Evolutionary conservation across 805 yeast genomes (phyloP).

Genomic region (Kuraishia hungarica): DNA sequence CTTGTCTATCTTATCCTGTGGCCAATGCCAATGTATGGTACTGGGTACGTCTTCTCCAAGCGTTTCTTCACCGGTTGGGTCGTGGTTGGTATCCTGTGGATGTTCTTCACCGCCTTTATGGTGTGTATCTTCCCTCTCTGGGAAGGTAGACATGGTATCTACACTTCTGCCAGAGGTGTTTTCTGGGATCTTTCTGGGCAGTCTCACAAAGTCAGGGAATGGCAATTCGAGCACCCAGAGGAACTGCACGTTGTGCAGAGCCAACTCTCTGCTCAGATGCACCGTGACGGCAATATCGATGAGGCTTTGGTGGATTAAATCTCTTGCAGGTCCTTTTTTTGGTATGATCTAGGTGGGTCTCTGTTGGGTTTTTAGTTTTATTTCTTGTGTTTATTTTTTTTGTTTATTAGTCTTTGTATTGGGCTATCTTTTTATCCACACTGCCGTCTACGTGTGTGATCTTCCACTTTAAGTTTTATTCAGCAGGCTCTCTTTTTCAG

Average conservation of each 20-base stretch:
- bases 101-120: slow-evolving; percentile 54
- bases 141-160: slow-evolving; percentile 67
- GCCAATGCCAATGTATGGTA: slow-evolving; percentile 96
- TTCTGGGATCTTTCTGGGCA: slow-evolving; percentile 85
- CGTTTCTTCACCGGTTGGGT: slow-evolving; percentile 87
- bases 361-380: not conserved
- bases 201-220: slow-evolving; percentile 56
- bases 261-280: slow-evolving; percentile 41
- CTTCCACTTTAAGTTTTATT: not conserved
- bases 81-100: slow-evolving; percentile 73
- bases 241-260: slow-evolving; percentile 64
- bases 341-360: too few relatives aligned
- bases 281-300: slow-evolving; percentile 16
- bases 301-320: slow-evolving; percentile 3
- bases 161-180: slow-evolving; percentile 61
- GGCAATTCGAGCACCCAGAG: slow-evolving; percentile 74
- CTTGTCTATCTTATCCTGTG: slow-evolving; percentile 61
- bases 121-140: slow-evolving; percentile 64
- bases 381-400: not conserved
- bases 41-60: slow-evolving; percentile 66
- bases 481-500: too few relatives aligned
- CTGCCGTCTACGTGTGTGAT: too few relatives aligned
- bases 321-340: not conserved
- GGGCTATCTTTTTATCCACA: too few relatives aligned
- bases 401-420: not conserved